A percentile compares a stretch with the other conserved stretches of the same genome.
phyloP scores from a whole-genome alignment of 2,329 filamentous ascomycete species.

The Nigrospora osmanthi region DNA sequence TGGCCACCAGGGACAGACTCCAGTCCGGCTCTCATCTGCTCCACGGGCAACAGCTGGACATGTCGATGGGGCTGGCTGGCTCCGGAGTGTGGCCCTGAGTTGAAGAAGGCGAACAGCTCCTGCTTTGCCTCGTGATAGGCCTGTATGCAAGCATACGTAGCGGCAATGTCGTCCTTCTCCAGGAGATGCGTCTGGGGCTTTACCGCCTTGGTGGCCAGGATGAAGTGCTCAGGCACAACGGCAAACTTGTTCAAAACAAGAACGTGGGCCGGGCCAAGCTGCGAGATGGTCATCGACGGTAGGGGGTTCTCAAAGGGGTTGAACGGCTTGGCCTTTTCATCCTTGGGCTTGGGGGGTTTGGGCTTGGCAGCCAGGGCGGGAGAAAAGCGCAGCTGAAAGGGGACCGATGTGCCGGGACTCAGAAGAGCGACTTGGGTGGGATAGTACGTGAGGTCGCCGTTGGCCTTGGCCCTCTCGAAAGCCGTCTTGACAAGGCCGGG shows the following conservation, averaged over 20 bases:
- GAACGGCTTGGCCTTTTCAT: conserved; percentile 31
- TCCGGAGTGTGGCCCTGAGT: conserved; percentile 60
- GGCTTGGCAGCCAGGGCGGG: conserved; percentile 63
- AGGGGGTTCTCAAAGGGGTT: conserved; percentile 61
- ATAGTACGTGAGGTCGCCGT: conserved; percentile 45
- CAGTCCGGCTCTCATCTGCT: conserved; percentile 51
- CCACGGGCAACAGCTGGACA: conserved; percentile 61
- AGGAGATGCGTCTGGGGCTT: conserved; percentile 58
- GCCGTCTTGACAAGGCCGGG: conserved; percentile 41
- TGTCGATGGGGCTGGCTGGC: conserved; percentile 67
- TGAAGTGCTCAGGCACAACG: conserved; percentile 63
- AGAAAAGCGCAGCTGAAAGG: conserved; percentile 70
- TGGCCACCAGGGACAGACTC: conserved; percentile 11
- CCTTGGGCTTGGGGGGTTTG: conserved; percentile 28
- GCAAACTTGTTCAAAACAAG: conserved; percentile 72
- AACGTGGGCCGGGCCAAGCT: conserved; percentile 47
- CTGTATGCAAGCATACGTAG: conserved; percentile 53
- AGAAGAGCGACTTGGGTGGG: conserved; percentile 45
- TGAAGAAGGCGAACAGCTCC: conserved; percentile 61
- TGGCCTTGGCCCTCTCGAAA: conserved; percentile 38
- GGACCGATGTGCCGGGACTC: conserved; percentile 25
- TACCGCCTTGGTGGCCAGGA: conserved; percentile 58
- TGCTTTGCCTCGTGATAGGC: conserved; percentile 33
- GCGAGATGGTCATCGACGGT: conserved; percentile 42
- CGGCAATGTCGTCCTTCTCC: conserved; percentile 50